Conservation (phyloP, 2,329 filamentous ascomycete species). For the Ophiostoma angusticollis region DNA sequence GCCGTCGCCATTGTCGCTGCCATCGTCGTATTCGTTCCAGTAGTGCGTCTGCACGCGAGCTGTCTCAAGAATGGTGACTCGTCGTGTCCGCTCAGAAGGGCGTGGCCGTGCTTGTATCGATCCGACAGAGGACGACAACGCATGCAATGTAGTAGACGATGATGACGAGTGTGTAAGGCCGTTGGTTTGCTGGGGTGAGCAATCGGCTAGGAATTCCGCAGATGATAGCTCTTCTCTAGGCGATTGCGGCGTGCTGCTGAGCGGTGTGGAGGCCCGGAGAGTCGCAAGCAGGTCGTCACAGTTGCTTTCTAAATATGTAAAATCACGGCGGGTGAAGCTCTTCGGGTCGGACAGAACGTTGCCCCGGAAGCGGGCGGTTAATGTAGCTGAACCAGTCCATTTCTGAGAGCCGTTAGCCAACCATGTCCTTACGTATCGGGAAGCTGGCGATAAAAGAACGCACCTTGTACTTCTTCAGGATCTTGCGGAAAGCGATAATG, state of each 20-base stretch:
- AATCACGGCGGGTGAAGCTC: slow-evolving; percentile 59
- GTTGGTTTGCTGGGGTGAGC: slow-evolving; percentile 6
- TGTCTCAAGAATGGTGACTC: slow-evolving; percentile 1
- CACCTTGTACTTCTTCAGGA: slow-evolving; percentile 66
- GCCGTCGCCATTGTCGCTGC: slow-evolving; percentile 51
- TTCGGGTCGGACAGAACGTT: slow-evolving; percentile 53
- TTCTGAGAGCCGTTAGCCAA: slow-evolving; percentile 33
- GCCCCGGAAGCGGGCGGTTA: slow-evolving; percentile 53
- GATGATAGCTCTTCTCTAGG: slow-evolving; percentile 17
- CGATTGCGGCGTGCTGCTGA: slow-evolving; percentile 20
- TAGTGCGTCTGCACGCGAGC: slow-evolving; percentile 35
- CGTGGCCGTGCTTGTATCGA: slow-evolving; percentile 3
- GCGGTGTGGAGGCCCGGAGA: slow-evolving; percentile 33
- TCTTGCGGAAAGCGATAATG: slow-evolving; percentile 64
- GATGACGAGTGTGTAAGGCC: slow-evolving; percentile 13
- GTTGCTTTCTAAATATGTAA: slow-evolving; percentile 37
- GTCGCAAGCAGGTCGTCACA: slow-evolving; percentile 37
- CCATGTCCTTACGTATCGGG: neutral
- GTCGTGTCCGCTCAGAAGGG: neutral
- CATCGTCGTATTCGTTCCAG: slow-evolving; percentile 82
- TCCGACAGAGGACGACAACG: slow-evolving; percentile 12
- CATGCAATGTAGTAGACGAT: slow-evolving; percentile 14
- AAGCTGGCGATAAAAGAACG: slow-evolving; percentile 7
- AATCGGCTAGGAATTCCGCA: slow-evolving; percentile 18
- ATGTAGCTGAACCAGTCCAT: slow-evolving; percentile 62